Base-by-base conservation (phyloP, 352 stramenopile genomes). In the Phytophthora chlamydospora region DNA sequence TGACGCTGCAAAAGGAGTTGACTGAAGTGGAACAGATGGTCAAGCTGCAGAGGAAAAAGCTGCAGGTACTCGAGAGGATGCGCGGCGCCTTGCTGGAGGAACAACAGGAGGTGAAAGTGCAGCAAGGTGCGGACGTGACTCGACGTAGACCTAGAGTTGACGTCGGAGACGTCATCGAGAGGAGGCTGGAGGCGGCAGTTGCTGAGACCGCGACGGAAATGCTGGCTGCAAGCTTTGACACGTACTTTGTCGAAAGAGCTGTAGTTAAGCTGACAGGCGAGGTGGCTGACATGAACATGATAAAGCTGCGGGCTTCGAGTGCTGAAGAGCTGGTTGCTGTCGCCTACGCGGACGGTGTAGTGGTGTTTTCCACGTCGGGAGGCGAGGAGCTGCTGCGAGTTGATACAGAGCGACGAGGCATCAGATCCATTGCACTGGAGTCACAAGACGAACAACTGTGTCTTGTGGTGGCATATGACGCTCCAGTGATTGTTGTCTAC, bases 271-370 rank as follows among this genome's bases (percentile, higher is more conserved):
- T 66, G 12, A 24, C 45, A 3, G 43, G 55, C 2, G 27, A 48
- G 3, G 56, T 86, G 9, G 73, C 63, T 0, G 76, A 77, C 19
- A 55, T 90, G 35, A 73, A 77, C 35, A 78, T 90, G 52, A 61
- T 59, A 43, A 81, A 78, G 21, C 27, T 85, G 6, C 62, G 52
- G 2, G 16, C 13, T 21, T 14, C 48, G 2, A 66, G 58, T 14
- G 44, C 57, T 9, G 39, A 58, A 9, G 78, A 89, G 10, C 44
- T 90, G 6, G 32, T 83, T 17, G 75, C 69, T 4, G 17, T 89
- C 0, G 78, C 67, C 0, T 64, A 66, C 16, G 42, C 7, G 0
- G 55, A 33, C 27, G 77, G 78, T 1, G 2, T 33, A 0, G 58
- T 88, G 1, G 49, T 57, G n/a, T 73, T 88, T 32, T 73, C 71